Evolutionary conservation across 202 grass and related monocot genomes (phyloP).

Genomic region (Musa balbisiana): DNA sequence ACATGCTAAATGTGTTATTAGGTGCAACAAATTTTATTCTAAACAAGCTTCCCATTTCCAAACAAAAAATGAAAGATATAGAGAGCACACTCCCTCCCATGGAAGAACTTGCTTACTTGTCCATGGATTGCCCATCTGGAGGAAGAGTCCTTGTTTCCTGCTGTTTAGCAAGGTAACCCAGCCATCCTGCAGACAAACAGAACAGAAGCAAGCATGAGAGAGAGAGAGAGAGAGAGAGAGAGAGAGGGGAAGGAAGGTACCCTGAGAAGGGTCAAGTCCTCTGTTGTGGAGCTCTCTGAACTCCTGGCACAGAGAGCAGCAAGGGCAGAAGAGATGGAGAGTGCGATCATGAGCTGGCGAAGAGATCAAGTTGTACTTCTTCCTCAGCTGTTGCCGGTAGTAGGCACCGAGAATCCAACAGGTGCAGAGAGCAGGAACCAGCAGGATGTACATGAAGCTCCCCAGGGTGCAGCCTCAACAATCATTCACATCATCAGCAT

Average conservation of each 20-base stretch:
- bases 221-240: no score
- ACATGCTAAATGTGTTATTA: no score
- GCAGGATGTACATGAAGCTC: slow-evolving; percentile 10
- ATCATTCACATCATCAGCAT: neutral
- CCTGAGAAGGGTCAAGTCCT: slow-evolving; percentile 25
- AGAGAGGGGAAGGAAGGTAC: neutral
- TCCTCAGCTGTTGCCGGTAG: slow-evolving; percentile 20
- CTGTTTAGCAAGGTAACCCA: slow-evolving; percentile 17
- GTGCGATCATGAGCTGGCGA: slow-evolving; percentile 17
- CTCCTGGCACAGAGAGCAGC: slow-evolving; percentile 20
- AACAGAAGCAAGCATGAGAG: no score
- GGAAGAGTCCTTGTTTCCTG: slow-evolving; percentile 11
- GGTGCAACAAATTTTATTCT: no score
- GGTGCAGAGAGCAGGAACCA: slow-evolving; percentile 15
- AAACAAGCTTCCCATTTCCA: no score
- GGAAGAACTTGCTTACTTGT: neutral
- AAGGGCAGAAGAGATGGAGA: slow-evolving; percentile 20
- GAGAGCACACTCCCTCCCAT: no score
- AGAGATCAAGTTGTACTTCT: slow-evolving; percentile 11
- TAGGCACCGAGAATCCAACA: slow-evolving; percentile 11
- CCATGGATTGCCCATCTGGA: slow-evolving; percentile 12
- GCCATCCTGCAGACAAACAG: slow-evolving; percentile 14
- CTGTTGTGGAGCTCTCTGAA: slow-evolving; percentile 25
- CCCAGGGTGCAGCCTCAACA: slow-evolving; percentile 12
- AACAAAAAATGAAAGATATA: no score